A percentile compares a stretch with the other conserved stretches of the same genome.
Evolutionary conservation across 257 asterid genomes (phyloP).

Genomic region (Rhazya stricta): DNA sequence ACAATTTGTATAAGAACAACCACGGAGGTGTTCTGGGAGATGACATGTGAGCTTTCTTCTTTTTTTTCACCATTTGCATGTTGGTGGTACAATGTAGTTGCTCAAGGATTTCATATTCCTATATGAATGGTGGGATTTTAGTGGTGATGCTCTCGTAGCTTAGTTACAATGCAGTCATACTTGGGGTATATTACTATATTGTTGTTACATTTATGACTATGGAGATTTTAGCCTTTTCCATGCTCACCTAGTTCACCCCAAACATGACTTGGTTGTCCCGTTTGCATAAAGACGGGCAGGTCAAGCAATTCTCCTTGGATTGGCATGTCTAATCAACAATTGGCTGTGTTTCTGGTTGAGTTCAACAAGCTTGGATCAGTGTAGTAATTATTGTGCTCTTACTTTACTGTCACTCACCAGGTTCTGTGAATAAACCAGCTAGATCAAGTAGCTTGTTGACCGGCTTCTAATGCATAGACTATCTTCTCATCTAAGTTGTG

Average conservation of each 20-base stretch:
- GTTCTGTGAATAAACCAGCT: neutral
- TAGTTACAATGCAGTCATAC: neutral
- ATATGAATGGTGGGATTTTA: neutral
- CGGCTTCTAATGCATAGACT: neutral
- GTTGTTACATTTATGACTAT: neutral
- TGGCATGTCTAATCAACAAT: neutral
- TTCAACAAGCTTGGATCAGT: neutral
- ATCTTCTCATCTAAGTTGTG: neutral
- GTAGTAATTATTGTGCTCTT: neutral
- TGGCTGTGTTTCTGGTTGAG: neutral
- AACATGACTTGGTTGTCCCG: neutral
- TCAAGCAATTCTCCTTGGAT: neutral
- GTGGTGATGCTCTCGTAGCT: neutral
- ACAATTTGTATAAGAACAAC: slow-evolving; percentile 69
- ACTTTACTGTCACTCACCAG: neutral
- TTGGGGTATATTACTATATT: neutral
- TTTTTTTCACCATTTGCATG: slow-evolving; percentile 5
- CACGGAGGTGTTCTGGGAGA: slow-evolving; percentile 97
- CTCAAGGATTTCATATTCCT: neutral
- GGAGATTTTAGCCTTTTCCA: neutral
- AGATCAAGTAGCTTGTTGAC: too few species aligned
- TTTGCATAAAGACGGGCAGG: neutral
- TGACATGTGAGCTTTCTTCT: slow-evolving; percentile 65
- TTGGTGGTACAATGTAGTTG: neutral
- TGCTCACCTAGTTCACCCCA: neutral